phyloP scores from a whole-genome alignment of 1,139 yeast genomes.

The Yamadazyma triangularis region DNA sequence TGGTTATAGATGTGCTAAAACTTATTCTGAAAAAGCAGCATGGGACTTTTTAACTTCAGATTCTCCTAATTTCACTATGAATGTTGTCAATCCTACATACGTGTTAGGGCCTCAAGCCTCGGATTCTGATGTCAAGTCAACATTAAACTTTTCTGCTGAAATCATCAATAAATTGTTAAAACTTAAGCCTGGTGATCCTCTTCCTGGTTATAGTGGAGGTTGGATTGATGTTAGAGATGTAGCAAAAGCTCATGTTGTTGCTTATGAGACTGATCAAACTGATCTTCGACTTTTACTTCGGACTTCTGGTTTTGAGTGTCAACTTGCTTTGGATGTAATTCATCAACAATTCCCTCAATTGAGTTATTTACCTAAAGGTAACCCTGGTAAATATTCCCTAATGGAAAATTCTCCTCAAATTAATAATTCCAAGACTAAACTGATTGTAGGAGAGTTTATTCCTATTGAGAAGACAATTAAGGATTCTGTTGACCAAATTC shows the following conservation, averaged over 20 bases:
- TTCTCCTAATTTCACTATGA: constrained; percentile 48
- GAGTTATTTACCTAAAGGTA: constrained; percentile 29
- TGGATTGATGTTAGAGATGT: constrained; percentile 51
- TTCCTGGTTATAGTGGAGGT: constrained; percentile 15
- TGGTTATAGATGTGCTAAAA: constrained; percentile 46
- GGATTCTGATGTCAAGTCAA: constrained; percentile 24
- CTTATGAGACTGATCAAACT: constrained; percentile 16
- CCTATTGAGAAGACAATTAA: constrained; percentile 30
- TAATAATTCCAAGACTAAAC: constrained; percentile 32
- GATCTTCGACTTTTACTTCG: constrained; percentile 31
- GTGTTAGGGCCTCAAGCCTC: constrained; percentile 45
- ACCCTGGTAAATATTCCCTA: constrained; percentile 17
- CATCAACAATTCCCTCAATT: constrained; percentile 7
- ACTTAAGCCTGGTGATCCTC: constrained; percentile 10
- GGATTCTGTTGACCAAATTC: constrained; percentile 43
- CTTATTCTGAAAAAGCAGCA: constrained; percentile 47
- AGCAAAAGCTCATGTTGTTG: constrained; percentile 43
- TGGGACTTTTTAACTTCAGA: constrained; percentile 32
- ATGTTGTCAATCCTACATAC: constrained; percentile 43
- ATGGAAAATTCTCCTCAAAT: constrained; percentile 14
- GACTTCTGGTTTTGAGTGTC: constrained; percentile 28
- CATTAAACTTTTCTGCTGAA: constrained; percentile 41
- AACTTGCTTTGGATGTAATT: constrained; percentile 28
- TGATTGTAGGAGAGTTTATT: constrained; percentile 32
- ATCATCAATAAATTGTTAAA: constrained; percentile 18